These are phyloP conservation scores for Kwoniella newhampshirensis DNA, from an alignment of 768 basidiomycete species.

Conservation along the genomic window DNA sequence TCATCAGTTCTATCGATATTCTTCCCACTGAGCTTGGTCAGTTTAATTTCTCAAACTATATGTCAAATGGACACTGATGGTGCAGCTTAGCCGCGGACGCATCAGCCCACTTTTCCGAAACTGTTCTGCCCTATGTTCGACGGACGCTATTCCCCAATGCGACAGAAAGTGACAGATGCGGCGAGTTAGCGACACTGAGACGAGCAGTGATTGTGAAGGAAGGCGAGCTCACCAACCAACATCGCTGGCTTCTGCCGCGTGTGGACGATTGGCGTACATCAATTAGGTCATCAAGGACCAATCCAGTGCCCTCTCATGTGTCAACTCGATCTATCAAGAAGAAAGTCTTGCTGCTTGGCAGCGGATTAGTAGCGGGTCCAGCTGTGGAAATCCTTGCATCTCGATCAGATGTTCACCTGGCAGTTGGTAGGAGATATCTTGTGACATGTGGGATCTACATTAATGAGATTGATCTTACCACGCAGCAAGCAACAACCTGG, in stretches of 20 bases:
- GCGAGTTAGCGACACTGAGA: constrained; percentile 57
- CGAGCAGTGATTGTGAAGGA: constrained; percentile 68
- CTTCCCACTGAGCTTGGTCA: constrained; percentile 72
- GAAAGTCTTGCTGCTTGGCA: constrained; percentile 74
- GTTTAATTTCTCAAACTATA: constrained; percentile 6
- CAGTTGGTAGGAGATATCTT: constrained; percentile 67
- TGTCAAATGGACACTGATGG: too few species aligned
- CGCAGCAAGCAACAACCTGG: constrained; percentile 67
- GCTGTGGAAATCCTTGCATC: constrained; percentile 72
- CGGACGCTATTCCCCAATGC: constrained; percentile 57
- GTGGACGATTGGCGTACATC: constrained; percentile 51
- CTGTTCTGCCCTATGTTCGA: constrained; percentile 68
- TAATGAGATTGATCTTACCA: constrained; percentile 13
- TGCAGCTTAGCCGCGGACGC: constrained; percentile 64
- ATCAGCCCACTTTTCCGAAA: constrained; percentile 69
- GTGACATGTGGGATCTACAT: not conserved
- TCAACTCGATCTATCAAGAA: constrained; percentile 56
- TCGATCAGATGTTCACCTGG: constrained; percentile 64
- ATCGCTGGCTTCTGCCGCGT: constrained; percentile 63
- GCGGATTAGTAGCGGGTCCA: constrained; percentile 93
- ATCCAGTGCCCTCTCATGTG: not conserved
- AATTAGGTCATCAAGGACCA: not conserved
- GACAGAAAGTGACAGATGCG: constrained; percentile 43
- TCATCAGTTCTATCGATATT: constrained; percentile 88
- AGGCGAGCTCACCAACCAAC: constrained; percentile 61